phyloP scores from a whole-genome alignment of 768 basidiomycete genomes.

The Gloeopeniophorella convolvens region DNA sequence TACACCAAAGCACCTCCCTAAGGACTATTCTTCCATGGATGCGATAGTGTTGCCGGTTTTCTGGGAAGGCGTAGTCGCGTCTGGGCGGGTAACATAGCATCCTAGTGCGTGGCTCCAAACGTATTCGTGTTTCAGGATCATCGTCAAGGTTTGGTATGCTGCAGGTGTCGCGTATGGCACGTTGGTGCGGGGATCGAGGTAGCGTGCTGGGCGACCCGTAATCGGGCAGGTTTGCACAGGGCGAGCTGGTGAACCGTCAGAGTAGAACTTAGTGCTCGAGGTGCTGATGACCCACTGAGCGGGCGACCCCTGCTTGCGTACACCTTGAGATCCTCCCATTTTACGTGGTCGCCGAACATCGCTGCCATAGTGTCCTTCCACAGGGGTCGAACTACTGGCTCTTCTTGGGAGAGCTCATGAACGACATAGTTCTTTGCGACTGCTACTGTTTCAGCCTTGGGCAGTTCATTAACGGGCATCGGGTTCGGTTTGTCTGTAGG shows the following conservation, averaged over 20 bases:
- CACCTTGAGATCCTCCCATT: constrained; percentile 69
- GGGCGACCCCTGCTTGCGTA: constrained; percentile 63
- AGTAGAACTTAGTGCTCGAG: background rate
- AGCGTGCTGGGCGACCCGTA: constrained; percentile 71
- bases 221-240: constrained; percentile 64
- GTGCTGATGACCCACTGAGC: constrained; percentile 38
- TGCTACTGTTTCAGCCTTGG: constrained; percentile 32
- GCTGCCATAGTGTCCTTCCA: constrained; percentile 75
- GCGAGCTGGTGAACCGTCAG: constrained; percentile 41
- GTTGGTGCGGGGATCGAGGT: constrained; percentile 72
- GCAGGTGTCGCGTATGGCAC: constrained; percentile 69
- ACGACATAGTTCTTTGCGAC: constrained; percentile 66
- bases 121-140: constrained; percentile 59
- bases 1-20: too few species aligned
- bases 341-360: constrained; percentile 79
- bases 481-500: background rate
- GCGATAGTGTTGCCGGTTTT: too few species aligned
- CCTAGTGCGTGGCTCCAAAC: constrained; percentile 49
- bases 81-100: constrained; percentile 33
- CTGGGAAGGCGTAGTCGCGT: too few species aligned
- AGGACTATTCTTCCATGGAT: too few species aligned
- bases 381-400: constrained; percentile 41
- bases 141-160: constrained; percentile 60
- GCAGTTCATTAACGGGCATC: background rate
- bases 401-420: constrained; percentile 50